Conservation (phyloP, 768 basidiomycete species). For the Amanita exitialis region DNA sequence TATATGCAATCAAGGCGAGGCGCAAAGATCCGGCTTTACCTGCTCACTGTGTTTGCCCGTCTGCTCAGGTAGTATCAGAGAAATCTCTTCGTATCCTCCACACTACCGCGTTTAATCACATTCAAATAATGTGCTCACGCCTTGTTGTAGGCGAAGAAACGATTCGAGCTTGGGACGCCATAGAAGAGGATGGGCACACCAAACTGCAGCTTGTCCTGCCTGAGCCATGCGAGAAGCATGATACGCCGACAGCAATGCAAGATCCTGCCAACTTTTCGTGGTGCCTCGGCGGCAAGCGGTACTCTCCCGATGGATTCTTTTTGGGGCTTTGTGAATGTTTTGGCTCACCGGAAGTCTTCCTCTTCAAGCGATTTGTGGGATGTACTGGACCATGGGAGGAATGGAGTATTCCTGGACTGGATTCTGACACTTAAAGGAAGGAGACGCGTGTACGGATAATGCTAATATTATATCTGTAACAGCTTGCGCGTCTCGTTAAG, state of each 20-base stretch:
- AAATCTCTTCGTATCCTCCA: neutral
- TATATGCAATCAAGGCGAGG: neutral
- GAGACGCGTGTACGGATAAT: too few relatives aligned
- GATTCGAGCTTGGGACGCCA: neutral
- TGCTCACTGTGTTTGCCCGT: neutral
- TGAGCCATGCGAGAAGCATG: neutral
- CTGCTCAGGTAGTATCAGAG: constrained; percentile 1
- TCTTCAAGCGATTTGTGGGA: neutral
- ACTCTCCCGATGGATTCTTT: constrained; percentile 2
- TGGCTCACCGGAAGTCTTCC: neutral
- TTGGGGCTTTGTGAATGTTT: constrained; percentile 1
- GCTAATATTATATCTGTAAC: too few relatives aligned
- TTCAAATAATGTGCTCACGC: neutral
- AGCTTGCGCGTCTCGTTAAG: too few relatives aligned
- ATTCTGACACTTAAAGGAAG: neutral
- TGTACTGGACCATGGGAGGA: constrained; percentile 1
- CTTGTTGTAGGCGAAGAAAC: neutral
- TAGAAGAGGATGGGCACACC: neutral
- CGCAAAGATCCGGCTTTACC: neutral
- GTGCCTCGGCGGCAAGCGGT: constrained; percentile 2
- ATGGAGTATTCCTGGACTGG: neutral
- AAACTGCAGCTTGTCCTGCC: neutral
- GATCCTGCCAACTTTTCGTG: constrained; percentile 2
- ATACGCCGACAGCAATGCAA: neutral
- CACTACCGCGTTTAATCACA: neutral